phyloP scores from a whole-genome alignment of 495 filamentous ascomycete species.

The Penicillium cosmopolitanum region DNA sequence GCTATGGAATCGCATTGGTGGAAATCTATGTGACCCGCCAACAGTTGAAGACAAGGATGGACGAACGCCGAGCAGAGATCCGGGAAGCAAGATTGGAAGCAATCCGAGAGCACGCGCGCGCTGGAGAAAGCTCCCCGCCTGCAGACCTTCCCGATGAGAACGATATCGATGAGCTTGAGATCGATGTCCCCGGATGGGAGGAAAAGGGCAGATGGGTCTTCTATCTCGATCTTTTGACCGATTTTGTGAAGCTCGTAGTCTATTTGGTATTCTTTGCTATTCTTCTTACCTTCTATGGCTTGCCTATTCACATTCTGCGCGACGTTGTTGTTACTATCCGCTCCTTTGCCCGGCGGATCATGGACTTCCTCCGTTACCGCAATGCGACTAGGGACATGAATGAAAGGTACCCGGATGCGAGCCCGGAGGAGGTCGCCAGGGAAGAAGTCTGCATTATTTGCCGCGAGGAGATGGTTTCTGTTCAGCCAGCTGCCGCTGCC shows the following conservation, averaged over 20 bases:
- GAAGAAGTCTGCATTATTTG: slow-evolving; percentile 98
- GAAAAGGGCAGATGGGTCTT: slow-evolving; percentile 94
- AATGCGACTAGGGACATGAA: slow-evolving; percentile 92
- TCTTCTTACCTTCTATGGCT: slow-evolving; percentile 87
- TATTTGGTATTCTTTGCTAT: slow-evolving; percentile 93
- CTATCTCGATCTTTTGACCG: slow-evolving; percentile 83
- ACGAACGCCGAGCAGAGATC: slow-evolving; percentile 68
- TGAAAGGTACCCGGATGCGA: slow-evolving; percentile 88
- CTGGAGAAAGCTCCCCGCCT: slow-evolving; percentile 34
- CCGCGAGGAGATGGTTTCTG: slow-evolving; percentile 90
- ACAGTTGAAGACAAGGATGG: slow-evolving; percentile 67
- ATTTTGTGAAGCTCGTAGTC: slow-evolving; percentile 86
- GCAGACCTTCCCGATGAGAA: slow-evolving; percentile 63
- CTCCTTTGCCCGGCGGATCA: slow-evolving; percentile 84
- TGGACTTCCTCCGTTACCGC: slow-evolving; percentile 84
- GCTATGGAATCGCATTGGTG: slow-evolving; percentile 78
- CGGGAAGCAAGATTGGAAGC: slow-evolving; percentile 62
- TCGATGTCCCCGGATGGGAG: slow-evolving; percentile 96
- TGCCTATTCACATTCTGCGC: slow-evolving; percentile 94
- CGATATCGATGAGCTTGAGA: slow-evolving; percentile 87
- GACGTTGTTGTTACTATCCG: slow-evolving; percentile 92
- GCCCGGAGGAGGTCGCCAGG: slow-evolving; percentile 76
- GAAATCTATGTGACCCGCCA: slow-evolving; percentile 74
- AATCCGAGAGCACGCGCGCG: slow-evolving; percentile 43
- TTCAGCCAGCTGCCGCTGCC: slow-evolving; percentile 42